A percentile compares a stretch with the other conserved stretches of the same genome.
These are phyloP conservation scores for Apiospora aurea DNA, from an alignment of 2,329 filamentous ascomycete genomes.

Conservation along the genomic window DNA sequence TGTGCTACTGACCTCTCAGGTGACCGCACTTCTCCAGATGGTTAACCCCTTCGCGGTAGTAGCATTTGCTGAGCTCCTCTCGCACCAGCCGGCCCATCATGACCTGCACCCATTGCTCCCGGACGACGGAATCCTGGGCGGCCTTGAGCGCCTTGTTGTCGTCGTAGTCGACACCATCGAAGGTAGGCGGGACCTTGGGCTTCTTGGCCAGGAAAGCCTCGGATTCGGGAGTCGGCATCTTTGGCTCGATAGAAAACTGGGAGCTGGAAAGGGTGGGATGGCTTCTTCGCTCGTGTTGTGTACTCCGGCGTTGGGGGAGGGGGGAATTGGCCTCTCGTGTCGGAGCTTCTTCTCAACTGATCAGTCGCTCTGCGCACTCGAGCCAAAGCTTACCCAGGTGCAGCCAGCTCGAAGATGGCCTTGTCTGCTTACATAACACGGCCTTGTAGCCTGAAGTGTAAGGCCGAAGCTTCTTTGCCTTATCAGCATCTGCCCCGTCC, in stretches of 20 bases:
- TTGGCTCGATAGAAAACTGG: slow-evolving; percentile 28
- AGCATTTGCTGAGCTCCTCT: slow-evolving; percentile 87
- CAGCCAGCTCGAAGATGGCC: slow-evolving; percentile 11
- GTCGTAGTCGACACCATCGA: slow-evolving; percentile 87
- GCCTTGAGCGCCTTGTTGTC: slow-evolving; percentile 82
- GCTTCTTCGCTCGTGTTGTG: slow-evolving; percentile 16
- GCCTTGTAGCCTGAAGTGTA: neutral
- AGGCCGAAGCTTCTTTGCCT: slow-evolving; percentile 7
- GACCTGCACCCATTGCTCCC: slow-evolving; percentile 87
- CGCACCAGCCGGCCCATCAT: slow-evolving; percentile 88
- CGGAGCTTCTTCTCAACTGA: slow-evolving; percentile 19
- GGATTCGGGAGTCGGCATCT: slow-evolving; percentile 86
- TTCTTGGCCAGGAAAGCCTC: slow-evolving; percentile 83
- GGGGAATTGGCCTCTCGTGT: slow-evolving; percentile 4
- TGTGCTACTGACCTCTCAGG: slow-evolving; percentile 72
- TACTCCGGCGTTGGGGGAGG: slow-evolving; percentile 8
- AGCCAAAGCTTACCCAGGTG: slow-evolving; percentile 1
- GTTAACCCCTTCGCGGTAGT: slow-evolving; percentile 83
- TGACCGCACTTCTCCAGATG: slow-evolving; percentile 87
- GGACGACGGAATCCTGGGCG: slow-evolving; percentile 81
- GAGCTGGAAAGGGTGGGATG: neutral
- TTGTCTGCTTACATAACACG: neutral
- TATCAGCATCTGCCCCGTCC: neutral
- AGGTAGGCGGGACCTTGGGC: slow-evolving; percentile 81
- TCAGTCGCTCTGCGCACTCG: neutral